Conservation (phyloP, 2,329 filamentous ascomycete species). For the Aciculosporium take region DNA sequence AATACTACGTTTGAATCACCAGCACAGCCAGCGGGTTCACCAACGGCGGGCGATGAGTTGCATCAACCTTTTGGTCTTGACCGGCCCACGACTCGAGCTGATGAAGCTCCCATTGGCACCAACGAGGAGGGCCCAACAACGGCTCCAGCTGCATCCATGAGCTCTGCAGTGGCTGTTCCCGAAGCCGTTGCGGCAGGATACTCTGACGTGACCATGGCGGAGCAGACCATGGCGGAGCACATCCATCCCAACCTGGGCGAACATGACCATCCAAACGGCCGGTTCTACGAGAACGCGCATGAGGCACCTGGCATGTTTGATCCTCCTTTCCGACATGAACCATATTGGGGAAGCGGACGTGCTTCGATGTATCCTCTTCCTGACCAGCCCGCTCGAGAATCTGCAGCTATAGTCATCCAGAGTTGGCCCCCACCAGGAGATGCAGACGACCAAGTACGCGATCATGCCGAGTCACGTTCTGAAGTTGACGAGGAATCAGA, state of each 20-base stretch:
- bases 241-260: background rate
- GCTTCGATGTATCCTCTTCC: background rate
- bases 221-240: background rate
- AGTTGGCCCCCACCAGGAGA: conserved; percentile 1
- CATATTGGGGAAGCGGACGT: background rate
- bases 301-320: background rate
- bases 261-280: conserved; percentile 9
- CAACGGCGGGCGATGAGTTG: background rate
- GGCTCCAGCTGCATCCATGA: background rate
- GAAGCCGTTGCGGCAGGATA: background rate
- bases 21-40: background rate
- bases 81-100: background rate
- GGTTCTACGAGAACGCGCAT: conserved; percentile 2
- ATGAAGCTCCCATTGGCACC: background rate
- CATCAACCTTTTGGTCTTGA: conserved; percentile 2
- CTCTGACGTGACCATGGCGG: background rate
- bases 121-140: background rate
- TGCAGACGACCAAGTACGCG: background rate
- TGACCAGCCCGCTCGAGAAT: background rate
- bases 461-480: background rate
- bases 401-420: background rate
- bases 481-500: background rate
- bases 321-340: background rate
- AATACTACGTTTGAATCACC: background rate
- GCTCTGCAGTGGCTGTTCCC: background rate